phyloP scores from a whole-genome alignment of 2,329 filamentous ascomycete species.

The Eurotiales sp. region DNA sequence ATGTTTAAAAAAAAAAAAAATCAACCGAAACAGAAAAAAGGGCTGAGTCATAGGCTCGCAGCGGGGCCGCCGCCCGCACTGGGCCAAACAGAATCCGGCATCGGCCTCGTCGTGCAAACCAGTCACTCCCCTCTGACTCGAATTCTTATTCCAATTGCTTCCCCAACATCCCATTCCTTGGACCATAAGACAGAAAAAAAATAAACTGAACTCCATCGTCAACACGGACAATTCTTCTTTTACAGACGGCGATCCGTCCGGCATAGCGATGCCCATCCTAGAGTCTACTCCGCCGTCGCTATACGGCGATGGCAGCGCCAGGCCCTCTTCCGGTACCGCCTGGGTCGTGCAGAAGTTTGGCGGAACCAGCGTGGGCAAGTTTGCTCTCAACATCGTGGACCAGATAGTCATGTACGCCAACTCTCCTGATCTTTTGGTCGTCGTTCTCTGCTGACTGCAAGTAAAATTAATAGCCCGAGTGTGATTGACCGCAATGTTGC shows the following conservation, averaged over 20 bases:
- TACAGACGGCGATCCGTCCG: neutral
- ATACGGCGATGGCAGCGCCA: slow-evolving; percentile 14
- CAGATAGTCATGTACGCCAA: slow-evolving; percentile 62
- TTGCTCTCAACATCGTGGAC: slow-evolving; percentile 69
- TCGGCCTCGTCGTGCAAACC: slow-evolving; percentile 2
- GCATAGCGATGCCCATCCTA: slow-evolving; percentile 17
- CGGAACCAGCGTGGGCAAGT: slow-evolving; percentile 93
- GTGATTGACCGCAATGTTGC: slow-evolving; percentile 71
- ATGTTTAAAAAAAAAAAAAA: too few species aligned
- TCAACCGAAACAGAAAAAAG: too few species aligned
- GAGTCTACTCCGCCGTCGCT: slow-evolving; percentile 8
- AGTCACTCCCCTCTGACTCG: neutral
- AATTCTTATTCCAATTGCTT: neutral
- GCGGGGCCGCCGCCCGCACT: slow-evolving; percentile 5
- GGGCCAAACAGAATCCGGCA: slow-evolving; percentile 5
- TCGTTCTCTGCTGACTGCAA: neutral
- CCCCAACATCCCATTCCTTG: too few species aligned
- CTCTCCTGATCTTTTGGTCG: neutral
- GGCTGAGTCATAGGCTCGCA: neutral
- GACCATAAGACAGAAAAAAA: too few species aligned
- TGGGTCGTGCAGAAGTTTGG: slow-evolving; percentile 97
- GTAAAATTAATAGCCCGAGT: slow-evolving; percentile 46
- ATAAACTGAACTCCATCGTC: too few species aligned
- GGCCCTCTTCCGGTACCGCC: slow-evolving; percentile 28
- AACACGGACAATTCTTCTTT: neutral